Evolutionary conservation across 805 yeast species (phyloP).

Genomic region (Candida ulmi): DNA sequence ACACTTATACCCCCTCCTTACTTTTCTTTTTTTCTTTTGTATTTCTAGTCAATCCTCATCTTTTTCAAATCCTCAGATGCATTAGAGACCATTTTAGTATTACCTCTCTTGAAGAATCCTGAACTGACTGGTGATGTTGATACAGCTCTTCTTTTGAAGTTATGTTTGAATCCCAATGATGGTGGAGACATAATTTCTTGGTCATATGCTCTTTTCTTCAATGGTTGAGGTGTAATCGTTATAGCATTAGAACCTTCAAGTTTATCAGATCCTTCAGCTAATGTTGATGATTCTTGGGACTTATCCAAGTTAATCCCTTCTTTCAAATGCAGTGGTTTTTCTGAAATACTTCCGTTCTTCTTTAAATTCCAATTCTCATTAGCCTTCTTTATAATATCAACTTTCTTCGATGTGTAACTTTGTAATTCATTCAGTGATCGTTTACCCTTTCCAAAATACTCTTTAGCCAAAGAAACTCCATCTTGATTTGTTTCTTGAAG

Average conservation of each 20-base stretch:
- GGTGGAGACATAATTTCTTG: slow-evolving; percentile 2
- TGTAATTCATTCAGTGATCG: background rate
- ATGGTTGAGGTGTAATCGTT: background rate
- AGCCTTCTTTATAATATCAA: slow-evolving; percentile 23
- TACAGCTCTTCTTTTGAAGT: slow-evolving; percentile 22
- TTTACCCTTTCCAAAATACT: no score
- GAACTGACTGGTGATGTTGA: slow-evolving; percentile 22
- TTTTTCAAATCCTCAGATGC: slow-evolving; percentile 21
- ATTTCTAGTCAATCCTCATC: slow-evolving; percentile 12
- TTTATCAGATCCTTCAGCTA: background rate
- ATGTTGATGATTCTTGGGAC: no score
- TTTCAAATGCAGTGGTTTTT: no score
- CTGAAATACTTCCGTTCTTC: slow-evolving; percentile 5
- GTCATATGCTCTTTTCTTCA: slow-evolving; percentile 20
- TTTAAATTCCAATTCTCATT: slow-evolving; percentile 24
- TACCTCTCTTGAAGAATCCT: slow-evolving; percentile 13
- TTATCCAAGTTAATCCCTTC: no score
- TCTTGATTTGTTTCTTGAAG: slow-evolving; percentile 11
- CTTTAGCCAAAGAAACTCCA: no score
- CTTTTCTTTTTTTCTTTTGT: background rate
- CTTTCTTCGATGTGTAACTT: slow-evolving; percentile 11
- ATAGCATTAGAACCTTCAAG: no score
- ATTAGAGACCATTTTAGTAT: slow-evolving; percentile 16
- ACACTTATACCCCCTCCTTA: background rate
- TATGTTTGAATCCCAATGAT: background rate